Evolutionary conservation across 2,329 filamentous ascomycete genomes (phyloP).

Genomic region (Phyllosticta citribraziliensis): DNA sequence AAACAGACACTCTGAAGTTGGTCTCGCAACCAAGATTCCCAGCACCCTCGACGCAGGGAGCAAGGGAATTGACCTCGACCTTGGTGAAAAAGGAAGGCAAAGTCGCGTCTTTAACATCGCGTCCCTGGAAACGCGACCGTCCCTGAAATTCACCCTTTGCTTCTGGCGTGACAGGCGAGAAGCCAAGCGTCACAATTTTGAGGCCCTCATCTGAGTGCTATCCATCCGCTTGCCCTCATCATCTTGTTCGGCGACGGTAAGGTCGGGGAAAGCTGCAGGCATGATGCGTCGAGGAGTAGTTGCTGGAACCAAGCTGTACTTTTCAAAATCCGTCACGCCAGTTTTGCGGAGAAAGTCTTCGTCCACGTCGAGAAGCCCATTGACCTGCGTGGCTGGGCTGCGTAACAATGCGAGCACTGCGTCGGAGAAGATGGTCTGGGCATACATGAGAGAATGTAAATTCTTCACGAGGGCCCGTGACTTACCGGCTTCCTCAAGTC

Average conservation of each 20-base stretch:
- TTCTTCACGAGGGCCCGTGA: not conserved
- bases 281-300: constrained; percentile 63
- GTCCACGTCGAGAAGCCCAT: constrained; percentile 63
- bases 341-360: constrained; percentile 68
- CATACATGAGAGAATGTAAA: not conserved
- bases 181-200: constrained; percentile 11
- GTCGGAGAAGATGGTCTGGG: constrained; percentile 62
- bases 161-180: not conserved
- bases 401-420: constrained; percentile 64
- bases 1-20: not conserved
- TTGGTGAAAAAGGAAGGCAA: not conserved
- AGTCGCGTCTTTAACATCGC: not conserved
- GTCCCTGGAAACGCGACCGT: not conserved
- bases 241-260: constrained; percentile 66
- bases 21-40: not conserved
- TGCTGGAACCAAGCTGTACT: constrained; percentile 61
- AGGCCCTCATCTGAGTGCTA: constrained; percentile 38
- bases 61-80: not conserved
- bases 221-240: constrained; percentile 68
- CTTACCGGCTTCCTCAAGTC: constrained; percentile 55
- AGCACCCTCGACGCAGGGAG: not conserved
- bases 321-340: constrained; percentile 59
- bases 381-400: constrained; percentile 51
- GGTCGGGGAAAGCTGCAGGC: constrained; percentile 57
- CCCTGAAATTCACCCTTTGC: not conserved